Conservation (phyloP, 2,329 filamentous ascomycete genomes). For the Calonectria naviculata region DNA sequence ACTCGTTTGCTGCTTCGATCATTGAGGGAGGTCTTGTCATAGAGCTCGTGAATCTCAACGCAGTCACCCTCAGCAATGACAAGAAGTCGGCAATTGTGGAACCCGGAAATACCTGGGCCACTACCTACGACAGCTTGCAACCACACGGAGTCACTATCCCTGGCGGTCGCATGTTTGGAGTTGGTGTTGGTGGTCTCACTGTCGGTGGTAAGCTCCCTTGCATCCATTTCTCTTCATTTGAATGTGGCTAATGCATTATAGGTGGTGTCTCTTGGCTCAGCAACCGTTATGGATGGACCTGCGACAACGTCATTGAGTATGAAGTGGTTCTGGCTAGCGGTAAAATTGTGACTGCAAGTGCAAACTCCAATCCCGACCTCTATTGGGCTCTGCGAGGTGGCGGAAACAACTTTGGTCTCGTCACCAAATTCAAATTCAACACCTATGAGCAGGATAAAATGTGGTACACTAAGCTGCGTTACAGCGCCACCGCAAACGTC, state of each 20-base stretch:
- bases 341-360: not conserved
- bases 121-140: not conserved
- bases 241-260: not conserved
- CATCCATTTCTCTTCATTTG: not conserved
- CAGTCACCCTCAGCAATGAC: not conserved
- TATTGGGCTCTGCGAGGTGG: not conserved
- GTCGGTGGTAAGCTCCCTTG: not conserved
- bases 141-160: not conserved
- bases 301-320: not conserved
- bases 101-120: not conserved
- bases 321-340: not conserved
- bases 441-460: not conserved
- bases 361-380: not conserved
- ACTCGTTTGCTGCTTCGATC: not conserved
- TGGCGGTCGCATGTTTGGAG: not conserved
- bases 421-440: not conserved
- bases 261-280: not conserved
- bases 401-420: not conserved
- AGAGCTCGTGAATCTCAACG: not conserved
- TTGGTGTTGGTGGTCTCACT: not conserved
- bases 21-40: not conserved
- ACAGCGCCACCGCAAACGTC: not conserved
- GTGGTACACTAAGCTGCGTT: not conserved
- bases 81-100: not conserved
- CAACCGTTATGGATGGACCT: not conserved